phyloP scores from a whole-genome alignment of 768 basidiomycete species.

The Tylopilus plumbeoviolaceoides region DNA sequence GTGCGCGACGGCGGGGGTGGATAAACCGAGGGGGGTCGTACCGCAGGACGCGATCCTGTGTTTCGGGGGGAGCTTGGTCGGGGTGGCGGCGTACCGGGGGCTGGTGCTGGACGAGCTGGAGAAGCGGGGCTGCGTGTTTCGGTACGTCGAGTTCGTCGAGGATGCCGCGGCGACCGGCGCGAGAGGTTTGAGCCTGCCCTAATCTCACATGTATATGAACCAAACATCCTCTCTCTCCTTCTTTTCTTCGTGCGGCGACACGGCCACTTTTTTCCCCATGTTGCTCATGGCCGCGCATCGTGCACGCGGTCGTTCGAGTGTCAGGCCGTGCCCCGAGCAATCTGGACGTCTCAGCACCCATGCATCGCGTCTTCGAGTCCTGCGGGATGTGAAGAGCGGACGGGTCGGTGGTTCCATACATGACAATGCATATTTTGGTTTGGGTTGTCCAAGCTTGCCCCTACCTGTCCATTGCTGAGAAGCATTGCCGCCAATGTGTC shows the following conservation, averaged over 20 bases:
- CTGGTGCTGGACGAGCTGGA: conserved; percentile 52
- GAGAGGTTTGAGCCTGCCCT: conserved; percentile 5
- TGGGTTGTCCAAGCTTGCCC: too few relatives aligned
- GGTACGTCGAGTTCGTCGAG: conserved; percentile 59
- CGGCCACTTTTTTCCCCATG: conserved; percentile 82
- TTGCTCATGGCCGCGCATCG: conserved; percentile 75
- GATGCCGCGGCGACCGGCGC: conserved; percentile 53
- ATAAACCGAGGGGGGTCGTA: conserved; percentile 38
- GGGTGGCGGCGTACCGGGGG: conserved; percentile 55
- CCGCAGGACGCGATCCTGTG: conserved; percentile 60
- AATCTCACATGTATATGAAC: conserved; percentile 25
- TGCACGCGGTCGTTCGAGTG: conserved; percentile 81
- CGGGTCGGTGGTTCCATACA: conserved; percentile 75
- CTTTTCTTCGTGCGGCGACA: conserved; percentile 77
- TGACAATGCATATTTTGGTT: too few relatives aligned
- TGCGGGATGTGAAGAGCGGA: conserved; percentile 44
- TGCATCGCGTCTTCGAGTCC: conserved; percentile 42
- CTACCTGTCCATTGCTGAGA: too few relatives aligned
- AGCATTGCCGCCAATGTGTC: too few relatives aligned
- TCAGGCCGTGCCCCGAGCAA: conserved; percentile 79
- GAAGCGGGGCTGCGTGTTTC: conserved; percentile 58
- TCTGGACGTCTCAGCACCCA: conserved; percentile 81
- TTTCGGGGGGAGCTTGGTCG: conserved; percentile 76
- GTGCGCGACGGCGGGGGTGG: conserved; percentile 36
- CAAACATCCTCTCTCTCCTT: too few relatives aligned